Conservation (phyloP, 139 green algal genomes). For the Choricystis sp. region DNA sequence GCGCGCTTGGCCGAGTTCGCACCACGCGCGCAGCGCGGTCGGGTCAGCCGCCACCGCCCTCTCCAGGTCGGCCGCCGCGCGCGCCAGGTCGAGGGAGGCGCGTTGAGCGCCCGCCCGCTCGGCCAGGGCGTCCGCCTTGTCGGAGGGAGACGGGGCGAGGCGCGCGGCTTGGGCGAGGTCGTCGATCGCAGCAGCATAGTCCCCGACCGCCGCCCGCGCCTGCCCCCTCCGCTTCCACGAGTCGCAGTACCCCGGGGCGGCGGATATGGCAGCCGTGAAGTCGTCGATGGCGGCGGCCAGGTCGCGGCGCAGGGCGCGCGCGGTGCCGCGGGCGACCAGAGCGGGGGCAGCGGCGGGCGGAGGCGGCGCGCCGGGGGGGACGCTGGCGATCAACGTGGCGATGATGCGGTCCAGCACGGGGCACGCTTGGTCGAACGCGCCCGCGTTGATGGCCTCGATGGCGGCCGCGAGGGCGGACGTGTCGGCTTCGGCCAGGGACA, state of each 20-base stretch:
- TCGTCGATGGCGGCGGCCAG: constrained; percentile 55
- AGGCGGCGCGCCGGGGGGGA: too few relatives aligned
- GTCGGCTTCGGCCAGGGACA: too few relatives aligned
- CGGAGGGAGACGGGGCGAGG: constrained; percentile 14
- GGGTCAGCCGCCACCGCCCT: too few relatives aligned
- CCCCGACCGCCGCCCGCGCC: constrained; percentile 46
- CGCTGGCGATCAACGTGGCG: too few relatives aligned
- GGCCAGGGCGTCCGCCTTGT: constrained; percentile 20
- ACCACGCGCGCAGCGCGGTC: background rate
- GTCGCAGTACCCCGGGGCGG: constrained; percentile 47
- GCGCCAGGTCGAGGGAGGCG: background rate
- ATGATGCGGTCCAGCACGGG: background rate
- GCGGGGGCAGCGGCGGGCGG: constrained; percentile 8
- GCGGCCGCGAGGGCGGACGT: background rate
- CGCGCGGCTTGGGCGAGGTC: constrained; percentile 36
- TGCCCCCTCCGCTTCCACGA: constrained; percentile 62
- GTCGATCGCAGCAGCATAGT: constrained; percentile 30
- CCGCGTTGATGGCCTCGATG: background rate
- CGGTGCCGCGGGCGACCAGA: constrained; percentile 55
- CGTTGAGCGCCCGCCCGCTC: constrained; percentile 1
- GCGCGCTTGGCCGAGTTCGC: too few relatives aligned
- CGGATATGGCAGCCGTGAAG: constrained; percentile 52
- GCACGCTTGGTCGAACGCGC: background rate
- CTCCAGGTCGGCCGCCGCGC: background rate
- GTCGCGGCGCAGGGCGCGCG: constrained; percentile 39